Base-by-base conservation (phyloP, 2,329 filamentous ascomycete species). In the Grosmannia penicillata region DNA sequence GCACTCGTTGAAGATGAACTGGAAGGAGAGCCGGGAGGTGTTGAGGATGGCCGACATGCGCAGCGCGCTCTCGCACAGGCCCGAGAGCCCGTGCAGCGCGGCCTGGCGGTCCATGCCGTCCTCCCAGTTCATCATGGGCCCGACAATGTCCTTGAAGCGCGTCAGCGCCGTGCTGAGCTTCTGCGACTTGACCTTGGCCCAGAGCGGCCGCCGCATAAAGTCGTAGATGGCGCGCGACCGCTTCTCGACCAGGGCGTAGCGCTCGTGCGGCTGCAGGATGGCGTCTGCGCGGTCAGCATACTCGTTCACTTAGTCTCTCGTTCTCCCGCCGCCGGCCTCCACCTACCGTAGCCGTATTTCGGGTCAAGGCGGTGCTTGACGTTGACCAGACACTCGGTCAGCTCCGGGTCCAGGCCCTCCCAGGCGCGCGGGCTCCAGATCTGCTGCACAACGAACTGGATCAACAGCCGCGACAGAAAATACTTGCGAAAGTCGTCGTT, bases 21-120 rank as follows among this genome's bases (percentile, higher is more conserved):
- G 39, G 44, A 56, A 64, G 0, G 52, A 52, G 18, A 58, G 45
- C 0, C 51, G 46, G 2, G 54, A 53, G 4, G 58, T 60, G 46
- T 66, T 60, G 47, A 74, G 62, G 46, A 61, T 58, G 30, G 58
- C 58, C 1, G 65, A 66, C 5, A 68, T 49, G 25, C 62, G 59
- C 56, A 65, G 64, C 1, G 62, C 62, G 10, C 52, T 47, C 39
- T 57, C 55, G 35, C 58, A 52, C 21, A 71, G 56, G 37, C 44
- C 43, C 44, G 57, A 55, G 21, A 70, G 56, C 39, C 69, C 66
- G 32, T 52, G 53, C 37, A 55, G 56, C 10, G 65, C 63, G 5
- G 54, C 52, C 5, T 52, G 39, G 1, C 57, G 54, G 39, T 55
- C 46, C 23, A 52, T 50, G 8, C n/a, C n/a, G n/a, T 47, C 43